phyloP scores from a whole-genome alignment of 78 protist genomes.

The Tieghemostelium lacteum region DNA sequence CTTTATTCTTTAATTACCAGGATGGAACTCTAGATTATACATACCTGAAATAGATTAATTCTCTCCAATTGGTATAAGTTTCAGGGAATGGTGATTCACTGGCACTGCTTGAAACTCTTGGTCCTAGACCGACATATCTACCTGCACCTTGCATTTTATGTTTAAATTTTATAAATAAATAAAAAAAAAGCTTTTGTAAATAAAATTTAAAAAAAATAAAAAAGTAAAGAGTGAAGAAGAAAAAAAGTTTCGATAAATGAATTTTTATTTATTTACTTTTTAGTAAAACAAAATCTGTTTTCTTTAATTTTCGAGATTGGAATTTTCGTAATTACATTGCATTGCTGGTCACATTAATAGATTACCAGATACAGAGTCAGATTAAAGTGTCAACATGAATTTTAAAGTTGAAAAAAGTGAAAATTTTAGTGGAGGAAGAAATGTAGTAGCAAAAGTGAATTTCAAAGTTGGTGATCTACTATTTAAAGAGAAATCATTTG shows the following conservation, averaged over 20 bases:
- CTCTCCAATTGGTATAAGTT: constrained; percentile 39
- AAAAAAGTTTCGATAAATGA: too few relatives aligned
- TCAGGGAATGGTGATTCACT: constrained; percentile 70
- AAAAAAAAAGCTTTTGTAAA: too few relatives aligned
- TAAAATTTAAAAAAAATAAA: too few relatives aligned
- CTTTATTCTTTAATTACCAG: too few relatives aligned
- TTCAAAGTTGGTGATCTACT: constrained; percentile 20
- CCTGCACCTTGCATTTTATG: constrained; percentile 15
- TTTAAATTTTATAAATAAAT: not conserved
- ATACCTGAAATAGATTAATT: constrained; percentile 50
- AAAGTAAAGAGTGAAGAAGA: not conserved
- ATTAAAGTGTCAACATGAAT: too few relatives aligned
- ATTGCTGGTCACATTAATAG: too few relatives aligned
- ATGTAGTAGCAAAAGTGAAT: not conserved
- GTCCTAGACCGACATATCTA: constrained; percentile 51
- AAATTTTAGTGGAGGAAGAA: constrained; percentile 8
- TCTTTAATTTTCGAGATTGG: too few relatives aligned
- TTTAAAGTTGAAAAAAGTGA: not conserved
- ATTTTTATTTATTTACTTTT: too few relatives aligned
- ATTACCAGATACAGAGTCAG: too few relatives aligned
- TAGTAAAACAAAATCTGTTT: too few relatives aligned
- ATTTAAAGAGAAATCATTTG: constrained; percentile 51
- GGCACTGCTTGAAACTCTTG: constrained; percentile 23
- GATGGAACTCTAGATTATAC: too few relatives aligned
- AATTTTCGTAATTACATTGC: too few relatives aligned